Conservation (phyloP, 129 eudicot species). For the carrot (Daucus carota) region DH1_v3.0 NC_030384.2:43592501-43593000, state of each 20-base stretch:
- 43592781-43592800: not conserved
- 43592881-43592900: conserved; percentile 63
- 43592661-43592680: not conserved
- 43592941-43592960: conserved; percentile 53
- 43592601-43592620: not conserved
- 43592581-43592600: not conserved
- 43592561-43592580: not conserved
- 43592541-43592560: conserved; percentile 7
- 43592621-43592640: not conserved
- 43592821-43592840: not conserved
- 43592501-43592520: not conserved
- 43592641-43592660: conserved; percentile 13
- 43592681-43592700: conserved; percentile 9
- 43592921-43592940: conserved; percentile 54
- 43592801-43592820: not conserved
- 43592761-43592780: conserved; percentile 45
- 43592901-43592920: conserved; percentile 42
- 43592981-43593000: conserved; percentile 53
- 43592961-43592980: conserved; percentile 47
- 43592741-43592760: conserved; percentile 35
- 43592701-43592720: conserved; percentile 10
- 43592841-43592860: not conserved
- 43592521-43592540: not conserved
- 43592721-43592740: conserved; percentile 32
- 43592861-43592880: not conserved